A percentile compares a stretch with the other conserved stretches of the same genome.
phyloP scores from a whole-genome alignment of 208 protist species.

The Leptomonas pyrrhocoris region DNA sequence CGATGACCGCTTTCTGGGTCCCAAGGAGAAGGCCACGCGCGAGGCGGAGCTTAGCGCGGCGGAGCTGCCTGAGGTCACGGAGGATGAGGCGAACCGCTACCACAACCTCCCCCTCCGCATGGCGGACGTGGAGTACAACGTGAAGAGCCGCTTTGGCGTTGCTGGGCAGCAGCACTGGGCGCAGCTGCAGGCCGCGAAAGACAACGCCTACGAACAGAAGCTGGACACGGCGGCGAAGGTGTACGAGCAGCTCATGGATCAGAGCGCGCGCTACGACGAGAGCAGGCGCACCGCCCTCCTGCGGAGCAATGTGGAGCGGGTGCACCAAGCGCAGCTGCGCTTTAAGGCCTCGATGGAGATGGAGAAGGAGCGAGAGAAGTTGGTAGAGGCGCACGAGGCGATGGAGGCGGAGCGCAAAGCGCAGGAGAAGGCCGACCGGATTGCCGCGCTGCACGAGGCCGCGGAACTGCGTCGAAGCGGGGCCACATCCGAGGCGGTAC shows the following conservation, averaged over 20 bases:
- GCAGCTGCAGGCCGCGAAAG: constrained; percentile 85
- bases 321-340: constrained; percentile 83
- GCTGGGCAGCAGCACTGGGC: constrained; percentile 87
- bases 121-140: constrained; percentile 72
- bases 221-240: constrained; percentile 74
- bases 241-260: constrained; percentile 77
- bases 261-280: constrained; percentile 73
- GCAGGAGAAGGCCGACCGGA: constrained; percentile 50
- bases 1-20: constrained; percentile 65
- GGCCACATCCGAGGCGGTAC: constrained; percentile 50
- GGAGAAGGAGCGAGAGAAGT: constrained; percentile 74
- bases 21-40: constrained; percentile 47
- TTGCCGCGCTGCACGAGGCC: constrained; percentile 58
- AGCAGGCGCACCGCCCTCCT: constrained; percentile 67
- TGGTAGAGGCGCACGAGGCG: constrained; percentile 71
- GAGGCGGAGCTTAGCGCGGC: constrained; percentile 49
- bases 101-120: constrained; percentile 69
- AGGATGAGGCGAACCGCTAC: constrained; percentile 85
- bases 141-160: constrained; percentile 74
- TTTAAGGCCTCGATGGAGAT: constrained; percentile 88
- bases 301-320: constrained; percentile 69
- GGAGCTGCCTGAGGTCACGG: constrained; percentile 73
- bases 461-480: constrained; percentile 62
- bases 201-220: constrained; percentile 77
- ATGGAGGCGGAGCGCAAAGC: constrained; percentile 66